These are phyloP conservation scores for Pythium phragmitis DNA, from an alignment of 352 stramenopile species.

Conservation along the genomic window DNA sequence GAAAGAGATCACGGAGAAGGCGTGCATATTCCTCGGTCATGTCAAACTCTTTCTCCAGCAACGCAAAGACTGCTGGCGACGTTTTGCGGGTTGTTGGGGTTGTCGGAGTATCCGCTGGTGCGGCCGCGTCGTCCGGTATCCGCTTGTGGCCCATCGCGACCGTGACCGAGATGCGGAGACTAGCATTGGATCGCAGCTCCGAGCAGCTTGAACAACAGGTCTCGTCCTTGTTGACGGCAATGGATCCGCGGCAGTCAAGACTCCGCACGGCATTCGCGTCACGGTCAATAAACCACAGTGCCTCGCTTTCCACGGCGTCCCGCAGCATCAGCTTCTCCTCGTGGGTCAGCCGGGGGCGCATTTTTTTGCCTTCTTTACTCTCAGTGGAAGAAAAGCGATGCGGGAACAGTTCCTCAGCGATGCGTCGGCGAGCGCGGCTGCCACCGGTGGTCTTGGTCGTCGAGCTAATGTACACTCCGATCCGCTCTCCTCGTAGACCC, in stretches of 20 bases:
- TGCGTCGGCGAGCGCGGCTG: slow-evolving; percentile 53
- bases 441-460: slow-evolving; percentile 68
- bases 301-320: slow-evolving; percentile 71
- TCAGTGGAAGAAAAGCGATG: slow-evolving; percentile 37
- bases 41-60: slow-evolving; percentile 26
- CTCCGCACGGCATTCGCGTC: slow-evolving; percentile 69
- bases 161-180: slow-evolving; percentile 38
- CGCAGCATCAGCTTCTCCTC: slow-evolving; percentile 62
- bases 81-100: background rate
- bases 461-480: slow-evolving; percentile 50
- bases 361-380: slow-evolving; percentile 21
- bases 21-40: slow-evolving; percentile 22
- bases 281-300: slow-evolving; percentile 80
- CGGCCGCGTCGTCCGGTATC: background rate
- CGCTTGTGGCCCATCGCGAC: slow-evolving; percentile 9
- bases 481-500: slow-evolving; percentile 56
- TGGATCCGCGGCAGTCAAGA: slow-evolving; percentile 56
- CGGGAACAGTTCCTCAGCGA: slow-evolving; percentile 72
- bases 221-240: slow-evolving; percentile 43
- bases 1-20: slow-evolving; percentile 25
- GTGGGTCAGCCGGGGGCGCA: background rate
- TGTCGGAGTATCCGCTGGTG: background rate
- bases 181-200: slow-evolving; percentile 50
- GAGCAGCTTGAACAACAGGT: slow-evolving; percentile 42
- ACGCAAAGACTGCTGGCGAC: slow-evolving; percentile 4